A percentile compares a stretch with the other conserved stretches of the same genome.
Conservation (phyloP, 2,329 filamentous ascomycete species). For the Colletotrichum euphorbiae region DNA sequence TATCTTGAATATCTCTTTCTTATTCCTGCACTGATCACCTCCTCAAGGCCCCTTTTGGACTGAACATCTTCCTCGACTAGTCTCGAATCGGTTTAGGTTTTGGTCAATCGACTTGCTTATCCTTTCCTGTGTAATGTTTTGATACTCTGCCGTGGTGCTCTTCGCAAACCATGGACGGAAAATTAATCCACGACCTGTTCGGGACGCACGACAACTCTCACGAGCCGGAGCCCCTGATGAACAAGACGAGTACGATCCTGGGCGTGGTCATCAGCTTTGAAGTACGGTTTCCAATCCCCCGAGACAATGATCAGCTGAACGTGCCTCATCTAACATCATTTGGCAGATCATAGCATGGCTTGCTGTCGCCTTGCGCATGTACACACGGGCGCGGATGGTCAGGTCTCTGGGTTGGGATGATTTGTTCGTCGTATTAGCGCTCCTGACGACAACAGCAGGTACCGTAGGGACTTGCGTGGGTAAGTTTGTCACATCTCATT, state of each 20-base stretch:
- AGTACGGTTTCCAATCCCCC: conserved; percentile 37
- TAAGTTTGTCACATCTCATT: conserved; percentile 14
- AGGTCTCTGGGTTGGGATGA: conserved; percentile 51
- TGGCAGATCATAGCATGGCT: conserved; percentile 46
- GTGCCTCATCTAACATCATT: background rate
- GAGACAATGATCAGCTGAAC: background rate
- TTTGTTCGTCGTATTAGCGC: conserved; percentile 49
- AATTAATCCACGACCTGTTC: conserved; percentile 8
- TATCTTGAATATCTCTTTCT: background rate
- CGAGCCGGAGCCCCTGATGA: conserved; percentile 47
- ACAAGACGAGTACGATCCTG: conserved; percentile 45
- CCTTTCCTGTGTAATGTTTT: conserved; percentile 6
- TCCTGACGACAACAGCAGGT: conserved; percentile 42
- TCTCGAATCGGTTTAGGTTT: background rate
- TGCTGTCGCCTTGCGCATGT: conserved; percentile 46
- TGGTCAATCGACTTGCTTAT: background rate
- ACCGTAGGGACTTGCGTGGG: conserved; percentile 25
- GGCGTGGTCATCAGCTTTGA: conserved; percentile 47
- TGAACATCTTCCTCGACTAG: background rate
- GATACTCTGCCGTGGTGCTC: background rate
- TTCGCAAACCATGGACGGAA: conserved; percentile 28
- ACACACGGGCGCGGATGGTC: conserved; percentile 45
- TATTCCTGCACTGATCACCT: background rate
- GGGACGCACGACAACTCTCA: conserved; percentile 36
- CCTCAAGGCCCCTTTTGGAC: background rate